Conservation (phyloP, 2,329 filamentous ascomycete genomes). For the Fusarium sterilihyphosum region DNA sequence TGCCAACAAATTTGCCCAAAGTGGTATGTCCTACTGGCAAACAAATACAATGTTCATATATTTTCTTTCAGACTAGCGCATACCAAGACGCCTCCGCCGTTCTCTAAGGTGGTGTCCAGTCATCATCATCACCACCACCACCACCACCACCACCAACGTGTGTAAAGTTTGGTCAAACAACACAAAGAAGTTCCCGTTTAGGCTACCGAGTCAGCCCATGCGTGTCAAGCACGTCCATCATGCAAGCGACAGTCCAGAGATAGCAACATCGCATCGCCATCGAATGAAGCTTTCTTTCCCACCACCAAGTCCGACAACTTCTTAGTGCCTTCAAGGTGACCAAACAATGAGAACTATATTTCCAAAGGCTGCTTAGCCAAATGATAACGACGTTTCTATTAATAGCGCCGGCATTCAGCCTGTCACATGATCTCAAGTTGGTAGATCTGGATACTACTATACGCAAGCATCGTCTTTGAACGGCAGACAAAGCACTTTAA, state of each 20-base stretch:
- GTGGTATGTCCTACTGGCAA: neutral
- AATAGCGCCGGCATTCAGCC: neutral
- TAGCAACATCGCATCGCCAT: neutral
- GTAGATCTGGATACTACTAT: neutral
- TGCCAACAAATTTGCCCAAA: neutral
- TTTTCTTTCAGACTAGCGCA: neutral
- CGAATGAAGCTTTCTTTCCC: neutral
- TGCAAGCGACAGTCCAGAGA: neutral
- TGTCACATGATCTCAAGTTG: neutral
- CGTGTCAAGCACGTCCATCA: neutral
- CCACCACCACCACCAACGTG: neutral
- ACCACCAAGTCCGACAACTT: neutral
- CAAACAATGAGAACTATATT: neutral
- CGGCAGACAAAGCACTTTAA: neutral
- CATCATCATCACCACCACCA: neutral
- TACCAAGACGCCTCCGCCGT: neutral
- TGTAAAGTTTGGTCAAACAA: neutral
- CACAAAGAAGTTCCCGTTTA: neutral
- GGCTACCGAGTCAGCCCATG: neutral
- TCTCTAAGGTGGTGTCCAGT: neutral
- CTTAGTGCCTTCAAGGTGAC: neutral
- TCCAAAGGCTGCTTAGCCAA: neutral
- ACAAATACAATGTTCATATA: neutral
- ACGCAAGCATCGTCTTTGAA: neutral
- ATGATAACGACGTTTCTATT: neutral